These are phyloP conservation scores for Isoetes engelmannii DNA, from an alignment of 83 land plant species.

Conservation along the genomic window DNA sequence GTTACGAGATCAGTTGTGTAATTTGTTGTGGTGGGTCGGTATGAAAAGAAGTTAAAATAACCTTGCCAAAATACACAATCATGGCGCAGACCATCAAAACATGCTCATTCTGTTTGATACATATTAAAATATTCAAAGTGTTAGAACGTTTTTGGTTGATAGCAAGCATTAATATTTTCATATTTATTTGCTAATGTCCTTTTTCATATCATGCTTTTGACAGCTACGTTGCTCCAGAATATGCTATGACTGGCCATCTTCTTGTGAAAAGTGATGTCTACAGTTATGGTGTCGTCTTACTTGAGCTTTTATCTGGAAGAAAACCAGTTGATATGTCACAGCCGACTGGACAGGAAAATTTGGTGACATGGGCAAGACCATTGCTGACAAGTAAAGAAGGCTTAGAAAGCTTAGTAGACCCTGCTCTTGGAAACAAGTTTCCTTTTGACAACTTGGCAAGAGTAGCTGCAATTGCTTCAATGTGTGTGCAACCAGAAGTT, in stretches of 20 bases:
- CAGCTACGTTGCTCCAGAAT: conserved; percentile 9
- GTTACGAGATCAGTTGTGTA: no score
- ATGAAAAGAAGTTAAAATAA: no score
- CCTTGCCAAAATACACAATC: no score
- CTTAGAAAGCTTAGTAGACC: conserved; percentile 40
- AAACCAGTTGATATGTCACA: conserved; percentile 61
- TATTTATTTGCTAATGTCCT: no score
- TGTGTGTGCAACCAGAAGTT: conserved; percentile 71
- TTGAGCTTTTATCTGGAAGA: conserved; percentile 58
- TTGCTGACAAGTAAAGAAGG: conserved; percentile 48
- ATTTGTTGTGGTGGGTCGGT: no score
- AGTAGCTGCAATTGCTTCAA: conserved; percentile 65
- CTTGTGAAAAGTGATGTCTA: conserved; percentile 37
- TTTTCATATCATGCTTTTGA: no score
- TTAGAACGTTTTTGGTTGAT: no score
- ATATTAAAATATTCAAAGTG: no score
- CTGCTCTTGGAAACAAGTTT: conserved; percentile 22
- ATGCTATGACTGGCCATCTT: conserved; percentile 65
- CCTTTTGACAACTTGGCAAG: conserved; percentile 41
- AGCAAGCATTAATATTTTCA: no score
- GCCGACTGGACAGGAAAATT: conserved; percentile 65
- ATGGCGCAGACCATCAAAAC: no score
- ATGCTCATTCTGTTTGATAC: no score
- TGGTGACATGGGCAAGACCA: conserved; percentile 67
- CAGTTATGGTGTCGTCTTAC: conserved; percentile 69